Percentiles rank a stretch among this genome's conserved stretches.
These are phyloP conservation scores for Yamadazyma insecticola DNA, from an alignment of 805 yeast genomes.

Conservation along the genomic window DNA sequence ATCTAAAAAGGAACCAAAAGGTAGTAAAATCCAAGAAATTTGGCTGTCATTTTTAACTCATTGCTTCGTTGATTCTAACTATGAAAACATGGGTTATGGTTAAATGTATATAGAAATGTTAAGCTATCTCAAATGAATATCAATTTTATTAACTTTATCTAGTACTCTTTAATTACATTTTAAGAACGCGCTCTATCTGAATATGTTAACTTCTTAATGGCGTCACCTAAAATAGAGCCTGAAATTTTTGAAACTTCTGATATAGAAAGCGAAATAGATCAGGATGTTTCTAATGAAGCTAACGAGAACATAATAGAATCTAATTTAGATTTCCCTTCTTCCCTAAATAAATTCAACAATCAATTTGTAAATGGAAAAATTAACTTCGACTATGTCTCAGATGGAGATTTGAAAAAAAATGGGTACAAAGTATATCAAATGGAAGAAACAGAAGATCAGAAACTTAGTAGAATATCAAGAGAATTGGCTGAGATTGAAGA, in stretches of 20 bases:
- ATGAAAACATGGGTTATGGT: constrained; percentile 48
- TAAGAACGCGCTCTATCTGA: neutral
- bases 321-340: constrained; percentile 7
- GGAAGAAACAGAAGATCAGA: constrained; percentile 36
- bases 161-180: neutral
- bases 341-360: constrained; percentile 9
- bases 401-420: constrained; percentile 11
- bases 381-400: constrained; percentile 35
- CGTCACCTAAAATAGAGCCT: constrained; percentile 9
- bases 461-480: constrained; percentile 29
- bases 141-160: too few relatives aligned
- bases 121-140: too few relatives aligned
- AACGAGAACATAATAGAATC: constrained; percentile 13
- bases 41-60: constrained; percentile 58
- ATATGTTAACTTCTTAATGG: too few relatives aligned
- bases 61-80: constrained; percentile 63
- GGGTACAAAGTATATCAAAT: constrained; percentile 18
- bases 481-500: constrained; percentile 25
- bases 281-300: constrained; percentile 1
- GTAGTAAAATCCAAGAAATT: constrained; percentile 13
- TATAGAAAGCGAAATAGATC: constrained; percentile 24
- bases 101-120: constrained; percentile 10
- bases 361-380: constrained; percentile 18
- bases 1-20: constrained; percentile 21
- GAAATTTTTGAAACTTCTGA: constrained; percentile 48